Conservation (phyloP, 257 asterid species). For the Penstemon davidsonii region DNA sequence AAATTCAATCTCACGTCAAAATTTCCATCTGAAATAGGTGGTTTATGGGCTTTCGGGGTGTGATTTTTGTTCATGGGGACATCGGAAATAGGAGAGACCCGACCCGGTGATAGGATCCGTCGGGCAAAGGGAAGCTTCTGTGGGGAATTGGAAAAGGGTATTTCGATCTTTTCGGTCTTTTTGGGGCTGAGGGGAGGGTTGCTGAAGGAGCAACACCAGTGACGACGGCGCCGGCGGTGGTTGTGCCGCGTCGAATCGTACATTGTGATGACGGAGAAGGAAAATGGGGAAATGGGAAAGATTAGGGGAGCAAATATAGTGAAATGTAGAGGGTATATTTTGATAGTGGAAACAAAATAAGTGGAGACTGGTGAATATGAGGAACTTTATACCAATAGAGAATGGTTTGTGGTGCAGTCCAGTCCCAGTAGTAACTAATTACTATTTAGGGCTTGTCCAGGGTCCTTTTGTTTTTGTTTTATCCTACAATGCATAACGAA, state of each 20-base stretch:
- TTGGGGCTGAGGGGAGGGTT: slow-evolving; percentile 75
- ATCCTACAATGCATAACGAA: too few species aligned
- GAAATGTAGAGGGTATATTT: slow-evolving; percentile 18
- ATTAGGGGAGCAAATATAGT: background rate
- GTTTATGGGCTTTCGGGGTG: slow-evolving; percentile 33
- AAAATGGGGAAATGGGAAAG: background rate
- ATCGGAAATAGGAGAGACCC: slow-evolving; percentile 86
- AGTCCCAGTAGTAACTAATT: too few species aligned
- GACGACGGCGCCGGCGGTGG: slow-evolving; percentile 69
- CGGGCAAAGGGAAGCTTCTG: slow-evolving; percentile 54
- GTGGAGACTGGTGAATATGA: background rate
- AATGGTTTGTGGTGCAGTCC: too few species aligned
- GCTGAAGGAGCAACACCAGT: slow-evolving; percentile 90
- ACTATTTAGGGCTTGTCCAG: too few species aligned
- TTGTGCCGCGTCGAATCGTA: slow-evolving; percentile 36
- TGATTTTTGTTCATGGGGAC: slow-evolving; percentile 11
- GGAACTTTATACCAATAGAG: background rate
- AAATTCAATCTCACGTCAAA: slow-evolving; percentile 82
- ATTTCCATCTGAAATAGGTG: slow-evolving; percentile 42
- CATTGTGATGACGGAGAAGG: slow-evolving; percentile 38
- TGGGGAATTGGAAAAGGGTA: slow-evolving; percentile 57
- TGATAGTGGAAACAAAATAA: slow-evolving; percentile 24
- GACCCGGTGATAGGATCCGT: slow-evolving; percentile 95
- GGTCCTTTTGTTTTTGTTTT: too few species aligned
- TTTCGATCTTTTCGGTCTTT: slow-evolving; percentile 36